Conservation (phyloP, 768 basidiomycete species). For the Coprinopsis strossmayeri region DNA sequence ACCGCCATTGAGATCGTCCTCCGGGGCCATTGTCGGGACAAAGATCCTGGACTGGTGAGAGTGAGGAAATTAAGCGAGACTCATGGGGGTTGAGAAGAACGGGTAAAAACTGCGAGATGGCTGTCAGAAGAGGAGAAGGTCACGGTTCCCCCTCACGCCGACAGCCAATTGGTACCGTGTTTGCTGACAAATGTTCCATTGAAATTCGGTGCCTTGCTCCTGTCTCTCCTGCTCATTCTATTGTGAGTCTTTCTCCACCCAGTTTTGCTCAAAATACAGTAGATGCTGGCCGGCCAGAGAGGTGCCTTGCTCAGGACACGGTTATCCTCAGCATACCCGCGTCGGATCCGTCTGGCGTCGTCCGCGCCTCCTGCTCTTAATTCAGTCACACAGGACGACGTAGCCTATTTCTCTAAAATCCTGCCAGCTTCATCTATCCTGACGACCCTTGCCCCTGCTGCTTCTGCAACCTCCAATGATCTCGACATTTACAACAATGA, state of each 20-base stretch:
- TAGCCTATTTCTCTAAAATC: slow-evolving; percentile 61
- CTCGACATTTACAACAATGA: slow-evolving; percentile 79
- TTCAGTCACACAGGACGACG: slow-evolving; percentile 49
- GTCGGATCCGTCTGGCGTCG: slow-evolving; percentile 17
- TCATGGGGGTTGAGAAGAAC: too few relatives aligned
- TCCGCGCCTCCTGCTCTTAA: slow-evolving; percentile 27
- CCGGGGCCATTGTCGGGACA: slow-evolving; percentile 3
- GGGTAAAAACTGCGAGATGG: too few relatives aligned
- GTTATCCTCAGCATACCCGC: too few relatives aligned
- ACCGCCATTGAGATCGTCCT: slow-evolving; percentile 19
- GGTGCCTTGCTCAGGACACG: background rate
- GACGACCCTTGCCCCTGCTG: slow-evolving; percentile 42
- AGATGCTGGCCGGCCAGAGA: background rate
- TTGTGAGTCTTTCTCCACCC: background rate
- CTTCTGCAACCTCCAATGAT: slow-evolving; percentile 41
- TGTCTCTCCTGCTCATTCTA: background rate
- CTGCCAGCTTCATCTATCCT: slow-evolving; percentile 59
- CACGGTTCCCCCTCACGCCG: background rate
- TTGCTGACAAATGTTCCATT: background rate
- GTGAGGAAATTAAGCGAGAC: background rate
- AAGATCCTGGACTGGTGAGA: background rate
- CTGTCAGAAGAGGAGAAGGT: too few relatives aligned
- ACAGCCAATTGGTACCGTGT: background rate
- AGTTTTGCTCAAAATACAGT: background rate
- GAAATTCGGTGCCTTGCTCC: background rate